These are phyloP conservation scores for Cystobasidium pallidum DNA, from an alignment of 1,284 basidiomycete genomes.

Conservation along the genomic window DNA sequence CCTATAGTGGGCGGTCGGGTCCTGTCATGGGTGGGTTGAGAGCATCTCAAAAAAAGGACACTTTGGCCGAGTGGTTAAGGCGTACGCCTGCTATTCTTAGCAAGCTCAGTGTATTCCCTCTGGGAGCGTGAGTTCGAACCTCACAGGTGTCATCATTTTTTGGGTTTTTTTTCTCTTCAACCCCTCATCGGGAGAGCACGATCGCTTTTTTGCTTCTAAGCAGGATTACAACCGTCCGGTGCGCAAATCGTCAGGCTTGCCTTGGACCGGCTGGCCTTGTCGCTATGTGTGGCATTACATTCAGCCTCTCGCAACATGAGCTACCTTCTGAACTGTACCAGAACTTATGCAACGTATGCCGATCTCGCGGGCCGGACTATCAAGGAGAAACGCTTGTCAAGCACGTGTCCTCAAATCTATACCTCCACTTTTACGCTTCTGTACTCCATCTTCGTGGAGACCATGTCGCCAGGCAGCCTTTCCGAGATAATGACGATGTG, in stretches of 20 bases:
- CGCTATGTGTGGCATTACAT: constrained; percentile 27
- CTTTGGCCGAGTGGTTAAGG: constrained; percentile 38
- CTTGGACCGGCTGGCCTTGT: too few relatives aligned
- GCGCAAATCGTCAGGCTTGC: too few relatives aligned
- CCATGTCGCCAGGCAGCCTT: constrained; percentile 70
- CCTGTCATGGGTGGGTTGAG: too few relatives aligned
- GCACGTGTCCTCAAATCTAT: constrained; percentile 13
- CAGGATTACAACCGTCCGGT: too few relatives aligned
- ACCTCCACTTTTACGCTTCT: constrained; percentile 67
- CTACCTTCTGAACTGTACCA: neutral
- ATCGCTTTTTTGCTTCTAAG: too few relatives aligned
- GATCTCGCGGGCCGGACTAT: constrained; percentile 29
- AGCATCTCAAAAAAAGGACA: too few relatives aligned
- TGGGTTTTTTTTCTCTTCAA: too few relatives aligned
- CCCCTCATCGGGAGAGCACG: too few relatives aligned
- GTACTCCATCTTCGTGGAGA: constrained; percentile 77
- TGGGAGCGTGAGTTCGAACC: constrained; percentile 43
- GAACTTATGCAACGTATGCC: neutral
- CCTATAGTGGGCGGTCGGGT: too few relatives aligned
- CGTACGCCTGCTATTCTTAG: constrained; percentile 30
- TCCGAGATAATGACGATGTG: constrained; percentile 58
- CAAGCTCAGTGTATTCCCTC: constrained; percentile 42
- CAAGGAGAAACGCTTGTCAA: neutral
- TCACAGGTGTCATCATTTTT: constrained; percentile 33
- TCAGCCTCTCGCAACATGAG: neutral